Percentiles rank a stretch among this genome's conserved stretches.
Evolutionary conservation across 2,329 filamentous ascomycete genomes (phyloP).

Genomic region (Apiospora hydei): DNA sequence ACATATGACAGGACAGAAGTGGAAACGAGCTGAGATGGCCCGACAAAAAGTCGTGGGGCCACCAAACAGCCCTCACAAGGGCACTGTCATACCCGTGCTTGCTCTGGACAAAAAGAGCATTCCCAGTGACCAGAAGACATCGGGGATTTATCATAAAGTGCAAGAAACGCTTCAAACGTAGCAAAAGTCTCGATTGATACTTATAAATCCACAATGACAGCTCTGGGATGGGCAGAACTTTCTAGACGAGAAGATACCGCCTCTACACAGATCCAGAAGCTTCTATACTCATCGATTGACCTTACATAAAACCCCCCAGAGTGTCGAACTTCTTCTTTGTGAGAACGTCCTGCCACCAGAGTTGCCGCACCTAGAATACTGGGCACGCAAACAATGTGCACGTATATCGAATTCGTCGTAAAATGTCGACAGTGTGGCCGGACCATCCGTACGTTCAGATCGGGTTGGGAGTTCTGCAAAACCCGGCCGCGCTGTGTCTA

Average conservation of each 20-base stretch:
- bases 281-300: slow-evolving; percentile 4
- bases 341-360: neutral
- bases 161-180: neutral
- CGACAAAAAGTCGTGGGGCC: neutral
- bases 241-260: neutral
- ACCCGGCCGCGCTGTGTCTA: neutral
- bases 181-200: neutral
- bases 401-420: slow-evolving; percentile 3
- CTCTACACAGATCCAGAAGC: slow-evolving; percentile 1
- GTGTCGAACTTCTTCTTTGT: neutral
- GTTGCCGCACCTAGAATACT: neutral
- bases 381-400: neutral
- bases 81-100: neutral
- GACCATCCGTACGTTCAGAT: slow-evolving; percentile 11
- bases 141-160: neutral
- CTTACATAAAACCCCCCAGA: neutral
- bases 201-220: neutral
- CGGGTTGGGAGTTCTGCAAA: slow-evolving; percentile 8
- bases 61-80: neutral
- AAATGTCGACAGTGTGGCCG: slow-evolving; percentile 7
- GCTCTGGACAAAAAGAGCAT: neutral
- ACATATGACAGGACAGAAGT: neutral
- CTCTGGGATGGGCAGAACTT: neutral
- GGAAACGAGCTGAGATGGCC: neutral
- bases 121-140: neutral